Conservation (phyloP, 805 yeast genomes). For the Saccharomycopsis microspora region DNA sequence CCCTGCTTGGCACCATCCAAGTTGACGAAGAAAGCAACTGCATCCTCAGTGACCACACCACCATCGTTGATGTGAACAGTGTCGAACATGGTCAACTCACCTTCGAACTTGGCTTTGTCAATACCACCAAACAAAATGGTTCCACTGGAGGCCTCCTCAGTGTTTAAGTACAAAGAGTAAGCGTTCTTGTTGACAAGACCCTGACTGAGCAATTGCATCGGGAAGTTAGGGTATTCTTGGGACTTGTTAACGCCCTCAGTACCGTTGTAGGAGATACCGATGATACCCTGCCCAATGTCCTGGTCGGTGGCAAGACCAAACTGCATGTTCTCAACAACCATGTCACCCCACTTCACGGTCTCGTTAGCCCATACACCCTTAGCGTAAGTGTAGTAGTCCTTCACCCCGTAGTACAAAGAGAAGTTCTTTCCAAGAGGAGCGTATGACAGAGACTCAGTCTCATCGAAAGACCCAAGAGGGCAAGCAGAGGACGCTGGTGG, state of each 20-base stretch:
- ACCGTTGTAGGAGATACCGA: slow-evolving; percentile 9
- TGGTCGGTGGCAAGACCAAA: slow-evolving; percentile 7
- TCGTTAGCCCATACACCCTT: slow-evolving; percentile 31
- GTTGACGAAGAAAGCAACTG: slow-evolving; percentile 33
- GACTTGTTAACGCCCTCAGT: slow-evolving; percentile 12
- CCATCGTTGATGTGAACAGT: slow-evolving; percentile 30
- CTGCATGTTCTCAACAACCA: slow-evolving; percentile 5
- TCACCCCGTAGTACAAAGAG: slow-evolving; percentile 10
- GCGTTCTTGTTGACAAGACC: slow-evolving; percentile 39
- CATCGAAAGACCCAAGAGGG: slow-evolving; percentile 10
- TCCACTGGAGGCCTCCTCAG: slow-evolving; percentile 31
- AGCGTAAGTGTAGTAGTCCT: slow-evolving; percentile 28
- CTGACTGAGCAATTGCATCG: slow-evolving; percentile 24
- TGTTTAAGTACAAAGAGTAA: slow-evolving; percentile 51
- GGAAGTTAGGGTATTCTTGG: slow-evolving; percentile 24
- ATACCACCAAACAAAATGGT: slow-evolving; percentile 62
- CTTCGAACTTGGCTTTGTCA: slow-evolving; percentile 51
- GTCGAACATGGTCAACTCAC: slow-evolving; percentile 39
- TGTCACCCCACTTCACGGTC: slow-evolving; percentile 13
- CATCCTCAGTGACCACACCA: slow-evolving; percentile 43
- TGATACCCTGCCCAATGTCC: slow-evolving; percentile 11
- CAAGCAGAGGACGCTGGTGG: slow-evolving; percentile 10
- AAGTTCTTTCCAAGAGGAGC: slow-evolving; percentile 1
- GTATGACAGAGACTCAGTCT: slow-evolving; percentile 1
- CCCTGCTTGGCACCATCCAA: slow-evolving; percentile 32